phyloP scores from a whole-genome alignment of 352 stramenopile genomes.

The Pythium angustatum region DNA sequence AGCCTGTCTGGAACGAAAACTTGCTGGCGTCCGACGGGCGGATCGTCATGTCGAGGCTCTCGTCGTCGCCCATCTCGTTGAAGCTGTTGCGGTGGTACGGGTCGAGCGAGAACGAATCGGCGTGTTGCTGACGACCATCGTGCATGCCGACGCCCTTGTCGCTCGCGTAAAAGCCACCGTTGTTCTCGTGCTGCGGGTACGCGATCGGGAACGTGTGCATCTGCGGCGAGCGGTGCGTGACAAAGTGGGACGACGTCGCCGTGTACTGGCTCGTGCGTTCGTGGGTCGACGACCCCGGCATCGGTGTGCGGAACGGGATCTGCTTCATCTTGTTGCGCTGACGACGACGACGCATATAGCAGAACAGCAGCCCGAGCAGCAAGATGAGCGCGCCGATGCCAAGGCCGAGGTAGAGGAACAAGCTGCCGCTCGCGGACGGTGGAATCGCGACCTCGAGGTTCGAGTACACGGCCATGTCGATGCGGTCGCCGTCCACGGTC shows the following conservation, averaged over 20 bases:
- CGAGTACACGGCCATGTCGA: slow-evolving; percentile 85
- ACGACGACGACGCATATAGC: slow-evolving; percentile 66
- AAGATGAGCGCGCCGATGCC: slow-evolving; percentile 68
- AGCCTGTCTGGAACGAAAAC: slow-evolving; percentile 77
- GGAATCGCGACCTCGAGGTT: slow-evolving; percentile 60
- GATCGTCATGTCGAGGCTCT: slow-evolving; percentile 39
- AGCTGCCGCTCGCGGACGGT: slow-evolving; percentile 40
- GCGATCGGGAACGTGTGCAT: slow-evolving; percentile 24
- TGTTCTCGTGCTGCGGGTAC: slow-evolving; percentile 44
- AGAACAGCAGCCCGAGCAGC: slow-evolving; percentile 64
- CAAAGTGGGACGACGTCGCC: slow-evolving; percentile 65
- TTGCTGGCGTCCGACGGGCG: slow-evolving; percentile 63
- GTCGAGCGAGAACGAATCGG: slow-evolving; percentile 73
- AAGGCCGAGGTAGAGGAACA: slow-evolving; percentile 75
- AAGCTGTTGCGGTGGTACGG: slow-evolving; percentile 73
- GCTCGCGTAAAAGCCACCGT: slow-evolving; percentile 38
- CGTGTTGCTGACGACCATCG: neutral
- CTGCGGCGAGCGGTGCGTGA: slow-evolving; percentile 54
- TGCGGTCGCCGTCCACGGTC: slow-evolving; percentile 65
- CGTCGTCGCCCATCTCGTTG: slow-evolving; percentile 57
- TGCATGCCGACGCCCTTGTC: neutral
- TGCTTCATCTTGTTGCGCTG: slow-evolving; percentile 63
- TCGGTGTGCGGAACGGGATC: slow-evolving; percentile 72
- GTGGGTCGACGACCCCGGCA: slow-evolving; percentile 20
- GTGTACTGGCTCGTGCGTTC: slow-evolving; percentile 59